Evolutionary conservation across 1,284 basidiomycete species (phyloP), one percentile per base, ranked within the genome.

Genomic region (Malassezia brasiliensis): DNA sequence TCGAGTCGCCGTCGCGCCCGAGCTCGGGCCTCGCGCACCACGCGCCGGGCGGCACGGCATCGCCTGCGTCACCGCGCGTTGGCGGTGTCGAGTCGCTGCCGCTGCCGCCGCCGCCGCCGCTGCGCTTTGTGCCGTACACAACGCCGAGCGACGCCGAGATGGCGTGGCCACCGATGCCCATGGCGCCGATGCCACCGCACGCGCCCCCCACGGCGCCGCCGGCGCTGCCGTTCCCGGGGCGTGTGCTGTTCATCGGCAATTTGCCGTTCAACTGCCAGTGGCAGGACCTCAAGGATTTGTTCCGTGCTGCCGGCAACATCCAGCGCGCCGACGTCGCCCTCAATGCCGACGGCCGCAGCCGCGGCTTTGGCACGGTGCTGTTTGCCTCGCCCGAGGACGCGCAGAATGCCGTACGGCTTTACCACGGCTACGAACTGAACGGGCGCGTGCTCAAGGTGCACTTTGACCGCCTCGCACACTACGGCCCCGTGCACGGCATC

Each of bases 321-420:
- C 81, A 96, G 19, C 84, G 93, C 34, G 91, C 93, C 7, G 93
- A 96, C 71, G 89, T 94, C 48, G 87, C 87, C 12, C 81, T 94
- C 1, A 88, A 88, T 1, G 87, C 87, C 1, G 90, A 94, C 72
- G 93, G 93, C 69, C 81, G 90, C 65, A 89, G 86, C 53, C 81
- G 89, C 54, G 91, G 91, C 0, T 90, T 90, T 69, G 91, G 91
- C 19, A 94, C 89, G 3, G 90, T 96, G 7, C 80, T 96, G 19
- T 83, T 94, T 60, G 88, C 88, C 1, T 86, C 84, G 32, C 85
- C 87, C 32, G 90, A 93, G 72, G 91, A 96, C 70, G 91, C 90
- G 0, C 84, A 87, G 57, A 79, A 85, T 22, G 93, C 90, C 1
- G 84, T 93, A 22, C 79, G 80, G 52, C 64, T 75, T 35, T 75